Conservation (phyloP, 1,139 yeast species). For the Geotrichum cucujoidarum region DNA sequence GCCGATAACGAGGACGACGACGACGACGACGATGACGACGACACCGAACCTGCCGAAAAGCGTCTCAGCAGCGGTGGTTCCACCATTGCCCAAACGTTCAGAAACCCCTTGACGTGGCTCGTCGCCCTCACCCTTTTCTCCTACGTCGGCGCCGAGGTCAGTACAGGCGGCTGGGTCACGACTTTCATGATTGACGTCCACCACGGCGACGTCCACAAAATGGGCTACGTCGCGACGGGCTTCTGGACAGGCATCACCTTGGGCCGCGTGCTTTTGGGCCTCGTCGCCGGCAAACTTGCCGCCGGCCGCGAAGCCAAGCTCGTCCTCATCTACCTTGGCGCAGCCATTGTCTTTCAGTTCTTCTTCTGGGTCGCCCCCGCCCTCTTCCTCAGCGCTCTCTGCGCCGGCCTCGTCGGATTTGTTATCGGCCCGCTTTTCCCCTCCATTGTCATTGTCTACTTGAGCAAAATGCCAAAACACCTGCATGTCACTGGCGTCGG, state of each 20-base stretch:
- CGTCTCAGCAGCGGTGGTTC: conserved; percentile 1
- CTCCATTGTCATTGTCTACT: conserved; percentile 61
- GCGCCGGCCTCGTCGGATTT: conserved; percentile 55
- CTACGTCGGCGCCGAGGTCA: conserved; percentile 66
- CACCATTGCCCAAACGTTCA: conserved; percentile 1
- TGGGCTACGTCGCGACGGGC: conserved; percentile 66
- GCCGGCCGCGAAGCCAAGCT: conserved; percentile 27
- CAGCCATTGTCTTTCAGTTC: conserved; percentile 26
- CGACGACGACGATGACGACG: not conserved
- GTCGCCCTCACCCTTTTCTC: conserved; percentile 51
- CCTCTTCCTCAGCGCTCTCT: conserved; percentile 31
- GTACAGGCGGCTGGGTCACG: conserved; percentile 68
- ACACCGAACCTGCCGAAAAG: not conserved
- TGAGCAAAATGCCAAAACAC: conserved; percentile 57
- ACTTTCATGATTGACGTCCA: conserved; percentile 57
- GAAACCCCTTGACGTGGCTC: conserved; percentile 45
- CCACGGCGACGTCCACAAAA: conserved; percentile 42
- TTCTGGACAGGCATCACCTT: conserved; percentile 67
- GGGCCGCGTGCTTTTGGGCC: conserved; percentile 49
- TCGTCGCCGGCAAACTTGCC: conserved; percentile 29
- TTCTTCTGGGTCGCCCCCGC: conserved; percentile 33
- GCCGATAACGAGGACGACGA: not conserved
- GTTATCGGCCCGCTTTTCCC: conserved; percentile 81
- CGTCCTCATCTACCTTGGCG: conserved; percentile 23
- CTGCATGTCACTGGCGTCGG: conserved; percentile 69